phyloP scores from a whole-genome alignment of 2,329 filamentous ascomycete species.

The Talaromyces sp. region DNA sequence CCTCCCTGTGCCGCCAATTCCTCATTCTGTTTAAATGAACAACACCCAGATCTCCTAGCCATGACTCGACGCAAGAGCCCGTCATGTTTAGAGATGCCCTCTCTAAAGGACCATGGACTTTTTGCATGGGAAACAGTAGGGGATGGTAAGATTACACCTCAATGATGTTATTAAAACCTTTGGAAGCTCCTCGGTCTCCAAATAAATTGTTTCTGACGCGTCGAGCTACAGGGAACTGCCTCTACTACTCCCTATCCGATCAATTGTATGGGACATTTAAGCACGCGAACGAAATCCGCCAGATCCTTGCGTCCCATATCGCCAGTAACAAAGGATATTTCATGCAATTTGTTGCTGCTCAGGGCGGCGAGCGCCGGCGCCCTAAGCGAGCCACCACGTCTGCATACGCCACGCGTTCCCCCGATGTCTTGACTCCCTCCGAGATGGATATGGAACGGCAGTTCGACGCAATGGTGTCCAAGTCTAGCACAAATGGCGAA shows the following conservation, averaged over 20 bases:
- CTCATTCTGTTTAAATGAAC: slow-evolving; percentile 16
- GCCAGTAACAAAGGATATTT: slow-evolving; percentile 63
- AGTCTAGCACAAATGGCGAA: slow-evolving; percentile 62
- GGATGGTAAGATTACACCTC: slow-evolving; percentile 56
- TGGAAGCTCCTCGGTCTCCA: slow-evolving; percentile 3
- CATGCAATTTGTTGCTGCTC: slow-evolving; percentile 63
- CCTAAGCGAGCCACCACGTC: slow-evolving; percentile 56
- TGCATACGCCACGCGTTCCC: slow-evolving; percentile 49
- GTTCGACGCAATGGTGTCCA: slow-evolving; percentile 60
- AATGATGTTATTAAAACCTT: slow-evolving; percentile 14
- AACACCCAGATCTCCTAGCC: slow-evolving; percentile 13
- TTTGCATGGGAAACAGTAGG: slow-evolving; percentile 63
- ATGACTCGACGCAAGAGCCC: slow-evolving; percentile 22
- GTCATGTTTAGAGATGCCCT: slow-evolving; percentile 46
- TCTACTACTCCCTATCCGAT: slow-evolving; percentile 69
- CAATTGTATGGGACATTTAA: slow-evolving; percentile 66
- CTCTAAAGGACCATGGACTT: slow-evolving; percentile 58
- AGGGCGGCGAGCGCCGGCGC: slow-evolving; percentile 60
- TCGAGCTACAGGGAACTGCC: slow-evolving; percentile 64
- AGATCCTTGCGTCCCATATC: slow-evolving; percentile 64
- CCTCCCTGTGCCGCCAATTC: not conserved
- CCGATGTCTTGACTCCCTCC: slow-evolving; percentile 47
- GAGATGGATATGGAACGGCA: slow-evolving; percentile 60
- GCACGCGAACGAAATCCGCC: slow-evolving; percentile 61
- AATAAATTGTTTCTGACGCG: slow-evolving; percentile 24